phyloP scores from a whole-genome alignment of 306 rosid genomes.

The Abrus precatorius region DNA sequence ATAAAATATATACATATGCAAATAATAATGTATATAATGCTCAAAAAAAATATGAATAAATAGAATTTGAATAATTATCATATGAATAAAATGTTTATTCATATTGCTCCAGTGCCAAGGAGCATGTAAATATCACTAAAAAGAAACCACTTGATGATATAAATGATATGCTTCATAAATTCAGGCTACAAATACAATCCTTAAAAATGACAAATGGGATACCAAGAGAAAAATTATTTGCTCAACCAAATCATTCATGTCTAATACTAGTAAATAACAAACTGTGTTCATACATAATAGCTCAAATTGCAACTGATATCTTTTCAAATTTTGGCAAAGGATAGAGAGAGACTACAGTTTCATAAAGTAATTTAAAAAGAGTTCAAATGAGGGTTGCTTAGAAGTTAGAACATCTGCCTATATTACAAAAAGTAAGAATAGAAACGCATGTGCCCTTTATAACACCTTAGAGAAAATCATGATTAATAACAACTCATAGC shows the following conservation, averaged over 20 bases:
- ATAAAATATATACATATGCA: too few species aligned
- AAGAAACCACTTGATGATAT: background rate
- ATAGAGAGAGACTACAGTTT: background rate
- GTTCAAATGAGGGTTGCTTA: constrained; percentile 3
- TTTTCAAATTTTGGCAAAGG: constrained; percentile 9
- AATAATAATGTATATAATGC: too few species aligned
- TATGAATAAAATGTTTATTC: constrained; percentile 4
- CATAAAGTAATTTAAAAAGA: constrained; percentile 7
- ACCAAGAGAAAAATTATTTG: background rate
- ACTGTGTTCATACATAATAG: background rate
- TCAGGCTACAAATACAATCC: background rate
- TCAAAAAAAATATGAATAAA: too few species aligned
- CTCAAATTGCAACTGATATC: constrained; percentile 9
- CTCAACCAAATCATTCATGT: background rate
- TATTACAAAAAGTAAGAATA: background rate
- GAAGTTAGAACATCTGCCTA: constrained; percentile 28
- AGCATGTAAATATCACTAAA: constrained; percentile 21
- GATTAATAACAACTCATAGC: constrained; percentile 26
- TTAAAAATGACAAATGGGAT: background rate
- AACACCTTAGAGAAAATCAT: constrained; percentile 6
- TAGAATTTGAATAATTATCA: too few species aligned
- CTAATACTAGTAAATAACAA: constrained; percentile 15
- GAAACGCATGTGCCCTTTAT: background rate
- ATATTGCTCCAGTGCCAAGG: constrained; percentile 9
- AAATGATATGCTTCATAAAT: constrained; percentile 12